Base-by-base conservation (phyloP, 345 rosid genomes). In the Raphanus raphanistrum region DNA sequence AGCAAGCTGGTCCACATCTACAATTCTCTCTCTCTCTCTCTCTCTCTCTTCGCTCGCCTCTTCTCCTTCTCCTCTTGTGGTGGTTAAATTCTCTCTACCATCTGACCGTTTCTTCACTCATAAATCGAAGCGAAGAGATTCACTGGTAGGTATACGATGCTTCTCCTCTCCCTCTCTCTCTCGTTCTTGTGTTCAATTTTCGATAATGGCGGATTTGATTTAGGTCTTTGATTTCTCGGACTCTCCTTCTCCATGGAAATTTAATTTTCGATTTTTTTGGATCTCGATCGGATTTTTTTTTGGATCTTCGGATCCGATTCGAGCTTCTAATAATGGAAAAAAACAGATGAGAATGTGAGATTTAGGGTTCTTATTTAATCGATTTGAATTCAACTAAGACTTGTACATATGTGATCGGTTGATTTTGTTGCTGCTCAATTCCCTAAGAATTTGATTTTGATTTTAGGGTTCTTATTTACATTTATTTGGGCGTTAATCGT, bases 61-160 rank as follows among this genome's bases (percentile, higher is more conserved):
- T 29, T n/a, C 33, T n/a, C 66, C 15, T 5, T 61, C 17, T 68
- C 59, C 38, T 43, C 52, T 62, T 64, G 26, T 16, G 17, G 31
- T 25, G 27, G 48, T 73, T 65, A 52, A 70, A 63, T 67, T 76
- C 73, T 70, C 75, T 77, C 72, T 8, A 60, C 88, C 61, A 81
- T 87, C 60, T 82, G 82, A 77, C 80, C 78, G 79, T 82, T 78
- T 72, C 85, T 85, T 72, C 78, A 86, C 92, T 84, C 83, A 80
- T 17, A 74, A 85, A 79, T 75, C 81, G 2, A 80, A 77, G 70
- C 74, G 8, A 63, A 8, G 43, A 76, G 75, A 82, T 84, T 84
- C 75, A n/a, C 75, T 60, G 83, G 87, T 82, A 84, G 74, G 80
- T 81, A 63, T 8, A 17, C 1, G 61, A 70, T 35, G 26, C 64